Evolutionary conservation across 257 asterid genomes (phyloP).

Genomic region (Haberlea rhodopensis): DNA sequence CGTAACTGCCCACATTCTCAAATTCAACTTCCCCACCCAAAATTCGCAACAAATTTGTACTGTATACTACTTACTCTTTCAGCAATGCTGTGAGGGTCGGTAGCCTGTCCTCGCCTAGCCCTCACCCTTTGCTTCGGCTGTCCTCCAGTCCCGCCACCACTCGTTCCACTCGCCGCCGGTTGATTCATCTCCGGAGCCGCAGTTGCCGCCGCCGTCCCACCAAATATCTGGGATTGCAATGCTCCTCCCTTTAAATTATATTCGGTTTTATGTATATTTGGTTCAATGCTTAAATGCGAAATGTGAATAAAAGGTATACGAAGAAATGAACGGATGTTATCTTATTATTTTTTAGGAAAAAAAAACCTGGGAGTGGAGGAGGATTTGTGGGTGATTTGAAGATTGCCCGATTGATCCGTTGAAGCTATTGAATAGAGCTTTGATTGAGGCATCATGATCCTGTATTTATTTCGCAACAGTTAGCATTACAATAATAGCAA

Average conservation of each 20-base stretch:
- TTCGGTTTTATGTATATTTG: too few relatives aligned
- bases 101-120: constrained; percentile 98
- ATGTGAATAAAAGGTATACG: background rate
- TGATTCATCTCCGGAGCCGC: constrained; percentile 44
- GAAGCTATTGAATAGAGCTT: constrained; percentile 70
- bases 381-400: constrained; percentile 56
- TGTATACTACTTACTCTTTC: constrained; percentile 65
- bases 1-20: constrained; percentile 66
- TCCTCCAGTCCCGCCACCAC: constrained; percentile 52
- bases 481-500: background rate
- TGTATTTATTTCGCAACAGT: constrained; percentile 32
- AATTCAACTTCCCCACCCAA: constrained; percentile 20
- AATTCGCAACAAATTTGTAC: constrained; percentile 29
- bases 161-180: constrained; percentile 58
- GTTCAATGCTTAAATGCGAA: background rate
- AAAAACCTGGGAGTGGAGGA: constrained; percentile 64
- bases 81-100: constrained; percentile 99
- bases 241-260: constrained; percentile 19
- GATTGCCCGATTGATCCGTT: constrained; percentile 70
- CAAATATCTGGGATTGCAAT: constrained; percentile 46
- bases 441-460: constrained; percentile 61
- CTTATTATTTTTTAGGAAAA: too few relatives aligned
- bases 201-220: constrained; percentile 34
- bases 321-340: background rate
- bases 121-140: constrained; percentile 91